Base-by-base conservation (phyloP, 371 early-diverging fungal species). In the Mucor velutinosus region DNA sequence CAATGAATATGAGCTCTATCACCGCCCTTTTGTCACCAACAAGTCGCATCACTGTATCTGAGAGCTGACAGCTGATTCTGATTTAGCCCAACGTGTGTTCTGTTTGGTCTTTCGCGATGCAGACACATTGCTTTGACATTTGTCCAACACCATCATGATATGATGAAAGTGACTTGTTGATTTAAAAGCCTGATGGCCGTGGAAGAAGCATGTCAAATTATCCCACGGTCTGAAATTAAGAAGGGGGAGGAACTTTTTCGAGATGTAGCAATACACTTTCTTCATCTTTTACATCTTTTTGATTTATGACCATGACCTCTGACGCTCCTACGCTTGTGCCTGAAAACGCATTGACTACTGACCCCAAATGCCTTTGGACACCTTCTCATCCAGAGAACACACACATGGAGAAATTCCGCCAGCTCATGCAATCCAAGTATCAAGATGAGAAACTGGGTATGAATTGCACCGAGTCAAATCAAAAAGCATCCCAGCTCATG, bases 331-430 rank as follows among this genome's bases (percentile, higher is more conserved):
- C 58, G 10, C 35, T 66, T 11, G 65, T 43, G 21, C 49, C 67
- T 5, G 70, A 69, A 47, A 60, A 56, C 12, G 23, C 33, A 6
- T 67, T 74, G 15, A 32, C 75, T 1, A 65, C 51, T 21, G 39
- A 64, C 17, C 85, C 89, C 3, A 63, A 65, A 68, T 75, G 81
- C 68, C 81, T 92, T 65, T 93, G 92, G 92, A 74, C 61, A 29
- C 92, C 93, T n/a, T 67, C 80, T 21, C 63, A 83, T 63, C 71
- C 80, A 7, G 70, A 80, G 14, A 67, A 76, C 21, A 88, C 89
- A 15, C 77, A 83, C 61, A 92, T 94, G 84, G 85, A 88, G 67
- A 84, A 79, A 74, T 94, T 95, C 76, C 85, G 87, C 55, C 55
- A 67, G 19, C 82, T 74, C 64, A 89, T 94, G 64, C 90, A 95